These are phyloP conservation scores for Naganishia friedmannii DNA, from an alignment of 768 basidiomycete species.

Conservation along the genomic window DNA sequence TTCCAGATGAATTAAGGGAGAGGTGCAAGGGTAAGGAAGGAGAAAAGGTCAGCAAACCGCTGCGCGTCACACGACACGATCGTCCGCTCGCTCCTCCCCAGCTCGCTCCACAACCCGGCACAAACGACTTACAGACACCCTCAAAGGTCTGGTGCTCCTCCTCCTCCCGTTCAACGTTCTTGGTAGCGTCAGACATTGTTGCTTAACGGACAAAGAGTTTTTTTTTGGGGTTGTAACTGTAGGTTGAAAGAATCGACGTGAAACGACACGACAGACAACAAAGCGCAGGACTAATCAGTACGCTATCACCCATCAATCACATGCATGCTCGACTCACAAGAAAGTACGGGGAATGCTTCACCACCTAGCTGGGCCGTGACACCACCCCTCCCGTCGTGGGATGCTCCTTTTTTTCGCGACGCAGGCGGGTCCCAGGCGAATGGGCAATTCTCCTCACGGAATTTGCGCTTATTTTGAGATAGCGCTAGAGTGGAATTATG, in stretches of 20 bases:
- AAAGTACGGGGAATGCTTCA: no score
- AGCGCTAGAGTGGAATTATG: background rate
- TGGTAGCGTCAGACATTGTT: conserved; percentile 33
- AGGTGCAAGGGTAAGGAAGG: background rate
- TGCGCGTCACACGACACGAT: background rate
- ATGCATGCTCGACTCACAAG: background rate
- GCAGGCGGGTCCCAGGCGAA: background rate
- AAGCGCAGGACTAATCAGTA: no score
- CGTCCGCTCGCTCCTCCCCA: background rate
- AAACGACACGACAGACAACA: no score
- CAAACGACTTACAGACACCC: conserved; percentile 57
- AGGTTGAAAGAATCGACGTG: no score
- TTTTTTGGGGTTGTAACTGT: background rate
- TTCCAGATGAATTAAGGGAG: background rate
- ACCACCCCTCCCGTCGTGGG: background rate
- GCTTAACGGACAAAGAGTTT: conserved; percentile 7
- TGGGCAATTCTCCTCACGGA: no score
- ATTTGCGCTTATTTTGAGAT: conserved; percentile 2
- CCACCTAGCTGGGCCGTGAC: no score
- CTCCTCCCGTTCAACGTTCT: conserved; percentile 57
- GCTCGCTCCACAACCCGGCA: background rate
- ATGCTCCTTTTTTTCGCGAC: background rate
- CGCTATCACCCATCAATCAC: no score
- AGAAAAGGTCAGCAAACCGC: background rate
- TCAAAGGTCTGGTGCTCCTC: conserved; percentile 86